phyloP scores from a whole-genome alignment of 495 filamentous ascomycete species.

The Hyaloscypha hepaticicola region DNA sequence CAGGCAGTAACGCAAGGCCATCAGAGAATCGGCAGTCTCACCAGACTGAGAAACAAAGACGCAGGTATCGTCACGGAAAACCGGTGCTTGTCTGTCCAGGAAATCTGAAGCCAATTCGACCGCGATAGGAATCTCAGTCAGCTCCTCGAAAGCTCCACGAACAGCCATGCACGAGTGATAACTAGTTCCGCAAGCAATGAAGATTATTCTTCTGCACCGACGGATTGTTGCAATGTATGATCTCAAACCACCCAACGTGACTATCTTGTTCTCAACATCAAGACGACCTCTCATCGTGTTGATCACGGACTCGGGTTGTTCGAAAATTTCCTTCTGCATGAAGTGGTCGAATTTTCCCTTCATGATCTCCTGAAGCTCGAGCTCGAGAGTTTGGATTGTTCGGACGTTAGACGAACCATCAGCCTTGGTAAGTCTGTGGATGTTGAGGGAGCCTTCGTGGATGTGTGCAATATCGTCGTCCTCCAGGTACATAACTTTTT shows the following conservation, averaged over 20 bases:
- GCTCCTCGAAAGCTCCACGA: conserved; percentile 94
- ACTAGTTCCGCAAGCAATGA: conserved; percentile 96
- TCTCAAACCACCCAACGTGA: conserved; percentile 91
- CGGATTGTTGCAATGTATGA: conserved; percentile 96
- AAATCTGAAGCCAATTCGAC: conserved; percentile 98
- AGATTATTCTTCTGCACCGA: conserved; percentile 93
- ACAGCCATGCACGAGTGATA: conserved; percentile 99
- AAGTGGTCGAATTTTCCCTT: conserved; percentile 99
- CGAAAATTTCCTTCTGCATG: conserved; percentile 99
- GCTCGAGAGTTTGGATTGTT: conserved; percentile 95
- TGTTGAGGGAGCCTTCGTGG: conserved; percentile 97
- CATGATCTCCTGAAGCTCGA: conserved; percentile 99
- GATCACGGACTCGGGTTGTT: conserved; percentile 97
- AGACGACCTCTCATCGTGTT: conserved; percentile 99
- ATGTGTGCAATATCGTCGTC: conserved; percentile 99
- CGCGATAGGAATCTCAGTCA: conserved; percentile 95
- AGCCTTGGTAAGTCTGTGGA: conserved; percentile 94
- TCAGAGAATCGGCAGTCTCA: conserved; percentile 96
- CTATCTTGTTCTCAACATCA: conserved; percentile 86
- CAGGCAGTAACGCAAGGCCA: conserved; percentile 95
- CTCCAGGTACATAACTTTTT: conserved; percentile 99
- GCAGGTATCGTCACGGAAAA: conserved; percentile 99
- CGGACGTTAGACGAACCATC: conserved; percentile 96
- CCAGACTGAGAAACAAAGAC: conserved; percentile 98
- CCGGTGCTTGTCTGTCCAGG: conserved; percentile 94